Percentiles rank a stretch among this genome's conserved stretches.
Conservation (phyloP, 345 rosid species). For the Pistacia atlantica region DNA sequence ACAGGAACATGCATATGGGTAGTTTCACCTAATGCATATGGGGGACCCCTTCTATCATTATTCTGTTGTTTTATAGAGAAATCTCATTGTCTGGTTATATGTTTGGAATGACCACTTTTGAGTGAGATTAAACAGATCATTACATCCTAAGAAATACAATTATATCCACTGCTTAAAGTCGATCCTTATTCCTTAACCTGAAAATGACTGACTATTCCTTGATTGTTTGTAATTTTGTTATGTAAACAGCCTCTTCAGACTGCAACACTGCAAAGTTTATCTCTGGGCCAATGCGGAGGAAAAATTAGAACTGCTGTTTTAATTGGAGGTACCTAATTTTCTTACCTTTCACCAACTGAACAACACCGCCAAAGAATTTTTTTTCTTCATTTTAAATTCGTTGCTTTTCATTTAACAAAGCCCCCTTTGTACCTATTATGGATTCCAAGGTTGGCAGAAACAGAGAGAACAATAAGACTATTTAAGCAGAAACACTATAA, state of each 20-base stretch:
- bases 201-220: background rate
- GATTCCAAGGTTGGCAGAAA: too few relatives aligned
- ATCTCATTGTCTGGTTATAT: background rate
- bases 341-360: background rate
- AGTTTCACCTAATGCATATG: slow-evolving; percentile 23
- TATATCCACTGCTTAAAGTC: too few relatives aligned
- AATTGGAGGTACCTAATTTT: slow-evolving; percentile 45
- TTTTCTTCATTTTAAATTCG: background rate
- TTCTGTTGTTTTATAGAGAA: background rate
- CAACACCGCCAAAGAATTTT: background rate
- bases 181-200: background rate
- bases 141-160: background rate
- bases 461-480: too few relatives aligned
- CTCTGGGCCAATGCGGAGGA: slow-evolving; percentile 65
- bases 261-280: slow-evolving; percentile 45
- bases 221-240: background rate
- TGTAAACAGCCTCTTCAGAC: slow-evolving; percentile 28
- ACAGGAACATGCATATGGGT: background rate
- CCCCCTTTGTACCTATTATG: too few relatives aligned
- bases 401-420: too few relatives aligned
- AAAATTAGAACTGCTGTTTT: slow-evolving; percentile 30
- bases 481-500: too few relatives aligned
- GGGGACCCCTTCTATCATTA: background rate
- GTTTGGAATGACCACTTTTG: background rate
- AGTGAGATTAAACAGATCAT: too few relatives aligned